Percentiles rank a stretch among this genome's conserved stretches.
Evolutionary conservation across 331 rosid genomes (phyloP).

Genomic region (Telfairia occidentalis): DNA sequence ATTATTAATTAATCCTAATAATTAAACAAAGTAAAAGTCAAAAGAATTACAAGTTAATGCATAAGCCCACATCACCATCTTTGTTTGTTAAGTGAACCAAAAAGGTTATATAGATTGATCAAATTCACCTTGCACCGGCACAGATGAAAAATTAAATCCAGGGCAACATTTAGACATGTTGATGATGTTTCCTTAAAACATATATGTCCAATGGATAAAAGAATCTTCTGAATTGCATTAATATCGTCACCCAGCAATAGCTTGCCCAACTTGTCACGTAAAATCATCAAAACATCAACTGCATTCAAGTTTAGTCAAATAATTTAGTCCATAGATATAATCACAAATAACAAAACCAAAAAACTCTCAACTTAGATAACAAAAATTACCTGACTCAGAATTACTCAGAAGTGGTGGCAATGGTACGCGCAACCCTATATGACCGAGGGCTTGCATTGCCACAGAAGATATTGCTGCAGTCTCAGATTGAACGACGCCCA

Average conservation of each 20-base stretch:
- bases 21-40: not conserved
- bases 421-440: constrained; percentile 64
- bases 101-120: not conserved
- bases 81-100: not conserved
- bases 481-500: constrained; percentile 68
- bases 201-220: constrained; percentile 73
- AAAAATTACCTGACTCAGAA: constrained; percentile 52
- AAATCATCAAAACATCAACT: constrained; percentile 55
- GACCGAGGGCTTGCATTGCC: constrained; percentile 93
- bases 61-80: not conserved
- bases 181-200: constrained; percentile 70
- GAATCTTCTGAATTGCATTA: constrained; percentile 71
- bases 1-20: not conserved
- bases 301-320: constrained; percentile 33
- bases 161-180: constrained; percentile 54
- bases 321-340: constrained; percentile 17
- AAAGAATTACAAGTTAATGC: not conserved
- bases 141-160: constrained; percentile 58
- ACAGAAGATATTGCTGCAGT: constrained; percentile 63
- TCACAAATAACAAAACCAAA: not conserved
- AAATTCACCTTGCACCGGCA: constrained; percentile 67
- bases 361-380: constrained; percentile 14
- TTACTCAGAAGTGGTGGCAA: constrained; percentile 49
- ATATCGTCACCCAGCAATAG: constrained; percentile 58
- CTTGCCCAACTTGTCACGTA: constrained; percentile 66